Conservation (phyloP, 352 stramenopile genomes). For the Phytophthora capsici region DNA sequence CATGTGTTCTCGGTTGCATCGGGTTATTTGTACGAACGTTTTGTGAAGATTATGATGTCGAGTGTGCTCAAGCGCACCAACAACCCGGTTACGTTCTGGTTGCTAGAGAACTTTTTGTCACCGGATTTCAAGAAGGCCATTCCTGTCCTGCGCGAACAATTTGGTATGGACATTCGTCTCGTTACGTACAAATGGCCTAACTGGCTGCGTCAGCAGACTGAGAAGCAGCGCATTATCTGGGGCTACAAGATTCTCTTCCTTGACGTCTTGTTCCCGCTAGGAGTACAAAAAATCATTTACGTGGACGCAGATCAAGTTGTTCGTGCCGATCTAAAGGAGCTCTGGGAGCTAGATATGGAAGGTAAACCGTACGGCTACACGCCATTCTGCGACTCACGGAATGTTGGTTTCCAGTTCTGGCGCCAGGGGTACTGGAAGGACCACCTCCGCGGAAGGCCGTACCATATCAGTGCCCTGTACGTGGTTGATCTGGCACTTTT, state of each 20-base stretch:
- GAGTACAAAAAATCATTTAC: slow-evolving; percentile 99
- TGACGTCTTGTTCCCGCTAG: slow-evolving; percentile 99
- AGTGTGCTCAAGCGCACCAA: slow-evolving; percentile 97
- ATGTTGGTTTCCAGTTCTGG: slow-evolving; percentile 99
- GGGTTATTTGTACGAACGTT: slow-evolving; percentile 98
- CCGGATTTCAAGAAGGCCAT: slow-evolving; percentile 97
- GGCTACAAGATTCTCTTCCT: slow-evolving; percentile 99
- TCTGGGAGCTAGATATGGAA: slow-evolving; percentile 99
- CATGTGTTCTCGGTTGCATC: slow-evolving; percentile 99
- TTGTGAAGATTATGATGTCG: slow-evolving; percentile 99
- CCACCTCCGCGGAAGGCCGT: slow-evolving; percentile 96
- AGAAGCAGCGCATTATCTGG: slow-evolving; percentile 99
- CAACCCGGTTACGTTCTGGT: slow-evolving; percentile 99
- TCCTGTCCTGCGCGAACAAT: slow-evolving; percentile 90
- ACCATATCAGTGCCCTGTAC: slow-evolving; percentile 99
- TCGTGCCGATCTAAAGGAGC: slow-evolving; percentile 97
- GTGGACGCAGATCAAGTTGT: slow-evolving; percentile 99
- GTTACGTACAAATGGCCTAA: slow-evolving; percentile 99
- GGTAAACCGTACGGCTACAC: slow-evolving; percentile 98
- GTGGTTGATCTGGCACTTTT: slow-evolving; percentile 98
- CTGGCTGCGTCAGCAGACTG: slow-evolving; percentile 97
- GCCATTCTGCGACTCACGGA: slow-evolving; percentile 97
- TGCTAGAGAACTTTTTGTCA: slow-evolving; percentile 99
- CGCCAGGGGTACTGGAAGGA: slow-evolving; percentile 98
- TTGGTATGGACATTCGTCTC: slow-evolving; percentile 97